Percentiles rank a stretch among this genome's conserved stretches.
Evolutionary conservation across 306 rosid genomes (phyloP).

Genomic region (Astragalus glycyphyllos): DNA sequence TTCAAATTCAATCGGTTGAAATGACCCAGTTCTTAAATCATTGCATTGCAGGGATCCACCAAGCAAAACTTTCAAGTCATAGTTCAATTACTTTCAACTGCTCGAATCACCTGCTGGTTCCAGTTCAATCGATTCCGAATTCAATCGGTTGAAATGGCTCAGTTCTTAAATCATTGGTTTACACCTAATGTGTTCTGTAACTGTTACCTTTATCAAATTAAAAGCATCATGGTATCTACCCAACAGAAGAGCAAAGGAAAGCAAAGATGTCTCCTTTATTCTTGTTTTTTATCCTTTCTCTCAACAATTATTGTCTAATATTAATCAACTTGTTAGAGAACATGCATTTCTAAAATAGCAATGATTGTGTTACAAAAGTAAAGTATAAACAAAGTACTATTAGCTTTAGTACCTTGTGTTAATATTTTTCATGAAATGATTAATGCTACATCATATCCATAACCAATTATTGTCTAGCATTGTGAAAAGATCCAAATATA

Average conservation of each 20-base stretch:
- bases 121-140: too few species aligned
- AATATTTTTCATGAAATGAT: constrained; percentile 27
- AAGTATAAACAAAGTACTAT: constrained; percentile 13
- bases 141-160: too few species aligned
- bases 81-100: too few species aligned
- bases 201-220: constrained; percentile 14
- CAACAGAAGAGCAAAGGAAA: constrained; percentile 22
- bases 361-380: constrained; percentile 21
- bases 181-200: not conserved
- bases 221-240: constrained; percentile 17
- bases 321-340: constrained; percentile 8
- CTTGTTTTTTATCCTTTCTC: constrained; percentile 5
- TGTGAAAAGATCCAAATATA: constrained; percentile 12
- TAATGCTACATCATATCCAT: constrained; percentile 10
- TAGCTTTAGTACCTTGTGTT: constrained; percentile 12
- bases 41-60: too few species aligned
- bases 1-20: too few species aligned
- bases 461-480: constrained; percentile 23
- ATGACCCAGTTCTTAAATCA: too few species aligned
- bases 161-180: too few species aligned
- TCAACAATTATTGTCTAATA: constrained; percentile 9
- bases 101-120: too few species aligned
- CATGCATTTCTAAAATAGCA: constrained; percentile 3
- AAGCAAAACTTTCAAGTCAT: too few species aligned
- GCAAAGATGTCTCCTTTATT: constrained; percentile 34